Evolutionary conservation across 2,329 filamentous ascomycete genomes (phyloP).

Genomic region (Sporothrix mexicana): DNA sequence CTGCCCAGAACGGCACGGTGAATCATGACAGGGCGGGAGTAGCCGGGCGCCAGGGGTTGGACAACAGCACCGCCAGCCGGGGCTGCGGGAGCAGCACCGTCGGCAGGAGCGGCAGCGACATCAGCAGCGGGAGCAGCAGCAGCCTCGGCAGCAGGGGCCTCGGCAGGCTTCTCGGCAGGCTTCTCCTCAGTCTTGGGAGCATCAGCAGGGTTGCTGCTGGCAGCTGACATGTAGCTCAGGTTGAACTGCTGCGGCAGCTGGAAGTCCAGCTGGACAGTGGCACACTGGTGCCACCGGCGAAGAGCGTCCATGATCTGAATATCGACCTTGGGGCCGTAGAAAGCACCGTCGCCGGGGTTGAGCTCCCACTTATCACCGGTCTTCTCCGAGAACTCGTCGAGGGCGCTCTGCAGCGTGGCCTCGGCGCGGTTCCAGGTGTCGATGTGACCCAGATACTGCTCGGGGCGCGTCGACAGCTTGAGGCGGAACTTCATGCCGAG

Average conservation of each 20-base stretch:
- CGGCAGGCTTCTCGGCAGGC: constrained; percentile 8
- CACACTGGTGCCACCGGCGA: constrained; percentile 77
- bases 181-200: constrained; percentile 19
- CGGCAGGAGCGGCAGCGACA: constrained; percentile 63
- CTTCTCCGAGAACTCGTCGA: constrained; percentile 73
- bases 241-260: constrained; percentile 53
- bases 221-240: constrained; percentile 42
- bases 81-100: constrained; percentile 29
- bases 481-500: constrained; percentile 92
- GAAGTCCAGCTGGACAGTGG: constrained; percentile 94
- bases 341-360: constrained; percentile 94
- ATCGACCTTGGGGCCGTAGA: constrained; percentile 98
- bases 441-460: constrained; percentile 86
- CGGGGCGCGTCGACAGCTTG: constrained; percentile 87
- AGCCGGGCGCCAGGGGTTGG: constrained; percentile 68
- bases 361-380: constrained; percentile 76
- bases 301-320: constrained; percentile 91
- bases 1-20: constrained; percentile 82
- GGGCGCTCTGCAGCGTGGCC: constrained; percentile 74
- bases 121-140: constrained; percentile 48
- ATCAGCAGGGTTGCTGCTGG: constrained; percentile 35
- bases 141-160: constrained; percentile 18
- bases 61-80: constrained; percentile 45
- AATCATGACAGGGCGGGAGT: constrained; percentile 83
- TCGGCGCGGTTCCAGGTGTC: constrained; percentile 92